Percentiles rank a stretch among this genome's conserved stretches.
Conservation (phyloP, 352 stramenopile genomes). For the Thalassiosira livingstoniorum region DNA sequence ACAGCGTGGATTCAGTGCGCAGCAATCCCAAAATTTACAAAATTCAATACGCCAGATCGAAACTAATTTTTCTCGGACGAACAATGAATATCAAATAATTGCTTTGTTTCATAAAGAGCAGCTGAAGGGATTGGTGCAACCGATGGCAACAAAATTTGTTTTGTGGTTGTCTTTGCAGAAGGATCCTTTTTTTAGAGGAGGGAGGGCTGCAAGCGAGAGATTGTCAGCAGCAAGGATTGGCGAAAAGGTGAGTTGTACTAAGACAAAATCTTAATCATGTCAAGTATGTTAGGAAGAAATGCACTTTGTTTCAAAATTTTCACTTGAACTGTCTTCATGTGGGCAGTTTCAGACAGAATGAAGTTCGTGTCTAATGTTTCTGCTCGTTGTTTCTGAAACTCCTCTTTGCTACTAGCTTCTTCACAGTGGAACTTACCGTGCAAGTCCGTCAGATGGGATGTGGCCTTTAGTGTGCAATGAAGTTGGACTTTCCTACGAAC, state of each 20-base stretch:
- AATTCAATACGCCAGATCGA: slow-evolving; percentile 2
- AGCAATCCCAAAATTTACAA: slow-evolving; percentile 7
- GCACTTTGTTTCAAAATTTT: slow-evolving; percentile 21
- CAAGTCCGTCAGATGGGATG: slow-evolving; percentile 72
- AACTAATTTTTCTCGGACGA: slow-evolving; percentile 42
- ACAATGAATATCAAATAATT: slow-evolving; percentile 61
- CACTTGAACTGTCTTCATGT: neutral
- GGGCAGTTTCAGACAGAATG: neutral
- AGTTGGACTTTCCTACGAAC: slow-evolving; percentile 84
- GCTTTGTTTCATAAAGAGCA: slow-evolving; percentile 80
- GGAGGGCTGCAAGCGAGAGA: slow-evolving; percentile 75
- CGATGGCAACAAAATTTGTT: slow-evolving; percentile 77
- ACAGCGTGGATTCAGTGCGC: neutral
- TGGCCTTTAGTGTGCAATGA: slow-evolving; percentile 86
- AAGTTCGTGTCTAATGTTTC: neutral
- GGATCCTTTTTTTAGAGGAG: slow-evolving; percentile 79
- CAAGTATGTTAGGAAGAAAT: neutral
- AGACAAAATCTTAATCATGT: neutral
- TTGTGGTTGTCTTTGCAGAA: slow-evolving; percentile 86
- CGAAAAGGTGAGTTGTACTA: slow-evolving; percentile 82
- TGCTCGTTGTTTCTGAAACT: neutral
- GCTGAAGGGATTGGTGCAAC: slow-evolving; percentile 77
- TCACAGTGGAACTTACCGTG: slow-evolving; percentile 69
- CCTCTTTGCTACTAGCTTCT: slow-evolving; percentile 64
- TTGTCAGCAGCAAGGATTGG: slow-evolving; percentile 85